These are phyloP conservation scores for Chaetomium olivaceum DNA, from an alignment of 2,329 filamentous ascomycete species.

Conservation along the genomic window DNA sequence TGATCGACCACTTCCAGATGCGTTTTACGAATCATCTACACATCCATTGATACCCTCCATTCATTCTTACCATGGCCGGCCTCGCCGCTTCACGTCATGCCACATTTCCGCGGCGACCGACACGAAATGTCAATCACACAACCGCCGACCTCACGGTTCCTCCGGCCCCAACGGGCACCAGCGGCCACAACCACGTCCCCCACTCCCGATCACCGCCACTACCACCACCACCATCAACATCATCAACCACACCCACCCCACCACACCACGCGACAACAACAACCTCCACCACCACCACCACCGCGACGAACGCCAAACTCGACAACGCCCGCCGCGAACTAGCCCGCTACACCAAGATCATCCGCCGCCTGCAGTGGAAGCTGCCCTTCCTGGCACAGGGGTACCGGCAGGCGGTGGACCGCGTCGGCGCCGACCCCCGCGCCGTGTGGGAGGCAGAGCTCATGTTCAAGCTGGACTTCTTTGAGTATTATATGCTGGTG, in stretches of 20 bases:
- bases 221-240: not conserved
- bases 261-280: not conserved
- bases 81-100: conserved; percentile 29
- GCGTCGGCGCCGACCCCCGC: conserved; percentile 39
- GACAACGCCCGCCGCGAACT: conserved; percentile 43
- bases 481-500: conserved; percentile 73
- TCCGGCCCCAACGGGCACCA: conserved; percentile 9
- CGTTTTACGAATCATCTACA: not conserved
- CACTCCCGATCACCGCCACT: not conserved
- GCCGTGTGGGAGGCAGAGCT: conserved; percentile 54
- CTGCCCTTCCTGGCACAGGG: conserved; percentile 59
- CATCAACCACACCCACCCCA: not conserved
- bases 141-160: conserved; percentile 13
- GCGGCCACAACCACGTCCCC: not conserved
- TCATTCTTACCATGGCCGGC: conserved; percentile 15
- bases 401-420: conserved; percentile 53
- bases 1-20: not conserved
- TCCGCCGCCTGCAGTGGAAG: conserved; percentile 64
- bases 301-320: not conserved
- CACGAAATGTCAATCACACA: not conserved
- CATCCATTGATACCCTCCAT: not conserved
- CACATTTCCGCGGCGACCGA: not conserved
- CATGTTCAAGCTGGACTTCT: conserved; percentile 78
- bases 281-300: not conserved
- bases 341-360: conserved; percentile 60